Base-by-base conservation (phyloP, 2,329 filamentous ascomycete species). In the Sporothrix inflata region DNA sequence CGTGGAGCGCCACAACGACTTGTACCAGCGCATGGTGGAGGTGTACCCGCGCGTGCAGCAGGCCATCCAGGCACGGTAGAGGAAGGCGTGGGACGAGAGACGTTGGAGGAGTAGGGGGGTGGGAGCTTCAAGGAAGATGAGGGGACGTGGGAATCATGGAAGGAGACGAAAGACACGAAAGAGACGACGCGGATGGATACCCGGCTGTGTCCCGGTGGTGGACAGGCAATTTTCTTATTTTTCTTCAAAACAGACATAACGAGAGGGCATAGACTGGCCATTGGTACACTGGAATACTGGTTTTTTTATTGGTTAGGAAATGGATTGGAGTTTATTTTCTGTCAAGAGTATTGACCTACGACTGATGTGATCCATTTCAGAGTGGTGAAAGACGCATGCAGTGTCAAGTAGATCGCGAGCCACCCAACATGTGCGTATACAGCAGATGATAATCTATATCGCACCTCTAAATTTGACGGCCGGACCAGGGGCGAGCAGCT, bases 21-120 rank as follows among this genome's bases (percentile, higher is more conserved):
- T 98, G 63, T 98, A 95, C 80, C 84, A 89, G 19, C 86, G 89
- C 74, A 91, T 98, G 89, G 85, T 97, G 1, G 83, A 86, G 69
- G 90, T 97, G 16, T 98, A 97, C 79, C 94, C 94, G 8, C 88
- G 92, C 74, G 91, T 97, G 4, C 92, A 96, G 83, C 84, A 92
- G 77, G 90, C 92, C 27, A 92, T 96, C 73, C 90, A 69, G n/a
- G 21, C 2, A 1, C 38, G 38, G n/a, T 60, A 40, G 21, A 16
- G 16, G 30, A 8, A 61, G 30, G 30, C 11, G 67, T 51, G 34
- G 27, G 40, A 12, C 4, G 51, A 1, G 11, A 34, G 6, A 38
- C 21, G 57, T 3, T 21, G 4, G 30, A 19, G 14, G 19, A 3
- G 1, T 3, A n/a, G 4, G 34, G 9, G 30, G 16, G 7, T 38